These are phyloP conservation scores for Xylaria intraflava DNA, from an alignment of 495 filamentous ascomycete genomes.

Conservation along the genomic window DNA sequence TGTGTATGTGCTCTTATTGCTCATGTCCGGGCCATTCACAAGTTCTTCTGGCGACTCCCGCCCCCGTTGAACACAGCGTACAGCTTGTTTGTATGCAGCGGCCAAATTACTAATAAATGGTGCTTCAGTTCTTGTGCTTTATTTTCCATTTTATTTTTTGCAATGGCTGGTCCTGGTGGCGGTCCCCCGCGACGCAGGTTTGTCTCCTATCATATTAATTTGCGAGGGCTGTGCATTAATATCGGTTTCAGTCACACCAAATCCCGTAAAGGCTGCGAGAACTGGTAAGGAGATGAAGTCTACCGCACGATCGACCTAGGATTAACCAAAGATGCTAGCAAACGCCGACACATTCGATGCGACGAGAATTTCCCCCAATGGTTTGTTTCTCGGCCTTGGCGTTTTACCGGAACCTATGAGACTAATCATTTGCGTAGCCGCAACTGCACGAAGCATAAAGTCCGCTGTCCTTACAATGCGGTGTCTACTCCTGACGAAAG, in stretches of 20 bases:
- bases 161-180: conserved; percentile 68
- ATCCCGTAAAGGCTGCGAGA: conserved; percentile 93
- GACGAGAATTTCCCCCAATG: conserved; percentile 98
- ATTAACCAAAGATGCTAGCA: conserved; percentile 40
- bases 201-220: conserved; percentile 6
- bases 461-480: conserved; percentile 95
- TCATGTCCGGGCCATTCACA: neutral
- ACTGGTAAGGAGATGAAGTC: conserved; percentile 47
- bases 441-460: conserved; percentile 98
- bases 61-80: neutral
- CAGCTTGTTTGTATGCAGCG: neutral
- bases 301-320: neutral
- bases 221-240: conserved; percentile 3
- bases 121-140: conserved; percentile 37
- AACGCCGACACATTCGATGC: conserved; percentile 93
- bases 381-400: conserved; percentile 42
- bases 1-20: conserved; percentile 26
- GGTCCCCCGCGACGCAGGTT: conserved; percentile 62
- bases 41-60: neutral
- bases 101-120: neutral
- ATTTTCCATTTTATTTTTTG: conserved; percentile 25
- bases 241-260: conserved; percentile 74
- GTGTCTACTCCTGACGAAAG: conserved; percentile 58
- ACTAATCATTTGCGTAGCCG: conserved; percentile 53
- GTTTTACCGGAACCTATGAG: neutral